Conservation (phyloP, 192 early-diverging fungal genomes). For the Hyaloraphidium curvatum region DNA sequence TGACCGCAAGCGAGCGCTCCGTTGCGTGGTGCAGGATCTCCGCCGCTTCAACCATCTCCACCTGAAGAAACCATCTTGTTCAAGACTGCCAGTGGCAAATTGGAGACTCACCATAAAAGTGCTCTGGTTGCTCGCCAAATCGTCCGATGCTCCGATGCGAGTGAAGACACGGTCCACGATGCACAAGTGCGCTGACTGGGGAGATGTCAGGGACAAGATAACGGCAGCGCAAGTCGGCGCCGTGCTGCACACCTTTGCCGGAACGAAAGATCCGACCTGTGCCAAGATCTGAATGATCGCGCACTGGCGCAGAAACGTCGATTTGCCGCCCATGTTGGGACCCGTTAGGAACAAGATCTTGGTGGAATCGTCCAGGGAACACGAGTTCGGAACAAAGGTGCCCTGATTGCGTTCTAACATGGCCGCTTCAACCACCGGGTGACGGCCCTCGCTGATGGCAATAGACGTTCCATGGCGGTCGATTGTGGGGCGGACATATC, state of each 20-base stretch:
- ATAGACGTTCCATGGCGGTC: constrained; percentile 13
- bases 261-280: constrained; percentile 30
- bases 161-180: constrained; percentile 29
- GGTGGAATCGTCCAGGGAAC: constrained; percentile 14
- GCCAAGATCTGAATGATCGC: constrained; percentile 28
- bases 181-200: constrained; percentile 16
- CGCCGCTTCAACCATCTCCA: constrained; percentile 28
- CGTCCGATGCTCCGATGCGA: constrained; percentile 29
- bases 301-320: constrained; percentile 26
- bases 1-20: constrained; percentile 22
- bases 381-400: constrained; percentile 34
- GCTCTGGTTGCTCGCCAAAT: constrained; percentile 24
- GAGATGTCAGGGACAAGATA: no score
- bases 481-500: constrained; percentile 32
- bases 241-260: no score
- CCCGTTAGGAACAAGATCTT: constrained; percentile 7
- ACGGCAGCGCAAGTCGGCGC: no score
- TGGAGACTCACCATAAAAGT: constrained; percentile 37
- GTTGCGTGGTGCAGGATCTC: constrained; percentile 23
- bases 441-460: constrained; percentile 25
- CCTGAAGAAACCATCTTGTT: no score
- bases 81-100: no score
- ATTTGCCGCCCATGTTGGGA: constrained; percentile 35
- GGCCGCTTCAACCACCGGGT: constrained; percentile 37
- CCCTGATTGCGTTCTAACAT: constrained; percentile 22